Conservation (phyloP, 2,329 filamentous ascomycete genomes). For the Myriosclerotinia duriaeana region DNA sequence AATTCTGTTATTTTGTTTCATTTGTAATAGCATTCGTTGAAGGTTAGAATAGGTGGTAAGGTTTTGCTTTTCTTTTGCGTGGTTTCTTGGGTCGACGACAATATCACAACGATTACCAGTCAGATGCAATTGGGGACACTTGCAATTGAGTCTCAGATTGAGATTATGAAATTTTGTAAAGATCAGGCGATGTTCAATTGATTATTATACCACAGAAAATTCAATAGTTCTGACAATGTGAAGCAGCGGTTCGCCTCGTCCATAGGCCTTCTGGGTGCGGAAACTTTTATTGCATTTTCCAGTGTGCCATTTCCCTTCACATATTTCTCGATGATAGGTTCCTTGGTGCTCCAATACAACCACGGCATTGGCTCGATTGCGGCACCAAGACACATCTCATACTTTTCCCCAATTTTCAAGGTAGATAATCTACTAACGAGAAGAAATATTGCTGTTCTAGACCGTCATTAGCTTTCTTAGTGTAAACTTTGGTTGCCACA, state of each 20-base stretch:
- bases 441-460: slow-evolving; percentile 6
- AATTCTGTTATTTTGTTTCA: too few relatives aligned
- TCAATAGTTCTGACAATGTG: background rate
- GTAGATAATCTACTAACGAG: background rate
- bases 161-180: too few relatives aligned
- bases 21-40: too few relatives aligned
- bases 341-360: slow-evolving; percentile 5
- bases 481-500: slow-evolving; percentile 2
- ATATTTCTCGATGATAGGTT: slow-evolving; percentile 3
- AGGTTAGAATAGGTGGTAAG: too few relatives aligned
- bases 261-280: background rate
- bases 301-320: slow-evolving; percentile 8
- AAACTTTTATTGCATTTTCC: background rate
- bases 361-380: background rate
- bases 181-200: background rate
- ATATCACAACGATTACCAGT: too few relatives aligned
- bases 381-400: slow-evolving; percentile 7
- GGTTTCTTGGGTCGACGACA: too few relatives aligned
- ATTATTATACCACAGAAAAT: slow-evolving; percentile 6
- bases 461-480: slow-evolving; percentile 10
- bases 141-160: too few relatives aligned
- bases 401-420: slow-evolving; percentile 1
- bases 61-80: too few relatives aligned
- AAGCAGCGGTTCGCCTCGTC: background rate
- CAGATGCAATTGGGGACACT: too few relatives aligned